Evolutionary conservation across 129 eudicot genomes (phyloP), one percentile per base, ranked within the genome.

Genomic region (Tagetes patula): DNA sequence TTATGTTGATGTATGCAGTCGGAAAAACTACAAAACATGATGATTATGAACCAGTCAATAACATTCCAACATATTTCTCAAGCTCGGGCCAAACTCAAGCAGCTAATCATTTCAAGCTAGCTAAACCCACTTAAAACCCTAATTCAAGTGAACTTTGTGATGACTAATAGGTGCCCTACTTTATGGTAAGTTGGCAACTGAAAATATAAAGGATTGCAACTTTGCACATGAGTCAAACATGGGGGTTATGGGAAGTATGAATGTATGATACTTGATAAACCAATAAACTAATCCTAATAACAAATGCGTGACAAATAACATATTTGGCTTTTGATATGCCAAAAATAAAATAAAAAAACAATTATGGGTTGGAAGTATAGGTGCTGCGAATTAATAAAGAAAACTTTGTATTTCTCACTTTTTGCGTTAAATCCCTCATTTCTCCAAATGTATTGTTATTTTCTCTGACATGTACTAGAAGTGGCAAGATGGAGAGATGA

Each of bases 151-250:
- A 50, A 13, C 30, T 50, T n/a, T 50, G 56, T 50, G 56, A 50
- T 13, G 56, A 50, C n/a, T 7, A 13, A 50, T 50, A 50, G n/a
- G 42, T n/a, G 32, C 48, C 84, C 81, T 30, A 77, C 80, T 75
- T 86, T 85, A 46, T 85, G 84, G 70, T 79, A 82, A 31, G 77
- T 75, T 85, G 84, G 70, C 77, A 82, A 31, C 79, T 75, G 9
- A 87, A 75, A 67, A 86, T 59, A 74, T 84, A 90, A 20, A 85
- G 69, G 12, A 88, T 72, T 33, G 85, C 84, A 77, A 80, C 84
- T 71, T 74, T 75, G 71, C 82, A 53, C 76, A 83, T 45, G 48
- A 30, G 42, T 68, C 59, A 71, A 40, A 64, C 53, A 70, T 54
- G 52, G 32, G 63, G 38, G 38, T 52, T 30, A 20, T 37, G 30